These are phyloP conservation scores for Claviceps sp. DNA, from an alignment of 2,329 filamentous ascomycete species.

Conservation along the genomic window DNA sequence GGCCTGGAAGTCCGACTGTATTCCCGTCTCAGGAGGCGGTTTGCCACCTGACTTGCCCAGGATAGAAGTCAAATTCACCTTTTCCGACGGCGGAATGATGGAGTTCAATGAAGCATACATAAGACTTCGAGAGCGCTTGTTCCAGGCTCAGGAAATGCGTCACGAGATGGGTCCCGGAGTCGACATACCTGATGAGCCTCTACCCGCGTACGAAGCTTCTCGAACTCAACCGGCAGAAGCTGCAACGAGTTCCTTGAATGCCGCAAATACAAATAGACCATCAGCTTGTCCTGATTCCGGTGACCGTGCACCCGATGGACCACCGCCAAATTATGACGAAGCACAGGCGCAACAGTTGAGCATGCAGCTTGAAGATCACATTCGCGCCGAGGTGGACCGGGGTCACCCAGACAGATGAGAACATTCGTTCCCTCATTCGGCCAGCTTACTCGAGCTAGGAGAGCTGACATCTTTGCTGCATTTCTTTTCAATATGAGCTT, in stretches of 20 bases:
- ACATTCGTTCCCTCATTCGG: not conserved
- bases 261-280: slow-evolving; percentile 14
- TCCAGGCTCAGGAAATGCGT: slow-evolving; percentile 66
- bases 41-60: slow-evolving; percentile 61
- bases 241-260: slow-evolving; percentile 11
- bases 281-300: slow-evolving; percentile 23
- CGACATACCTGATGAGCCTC: slow-evolving; percentile 66
- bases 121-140: slow-evolving; percentile 67
- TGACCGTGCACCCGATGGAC: slow-evolving; percentile 48
- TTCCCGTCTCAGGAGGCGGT: slow-evolving; percentile 70
- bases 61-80: slow-evolving; percentile 72
- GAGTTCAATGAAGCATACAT: slow-evolving; percentile 80
- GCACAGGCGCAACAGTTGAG: slow-evolving; percentile 59
- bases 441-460: not conserved
- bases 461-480: not conserved
- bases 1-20: slow-evolving; percentile 70
- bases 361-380: slow-evolving; percentile 51
- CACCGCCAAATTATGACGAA: slow-evolving; percentile 85
- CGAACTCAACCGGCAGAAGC: slow-evolving; percentile 18
- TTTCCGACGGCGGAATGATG: slow-evolving; percentile 90
- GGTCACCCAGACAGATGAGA: slow-evolving; percentile 22
- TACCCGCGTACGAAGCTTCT: slow-evolving; percentile 71
- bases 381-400: slow-evolving; percentile 60
- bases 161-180: slow-evolving; percentile 51
- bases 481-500: not conserved